phyloP scores from a whole-genome alignment of 1,284 basidiomycete genomes.

The Trichosporon sp. region DNA sequence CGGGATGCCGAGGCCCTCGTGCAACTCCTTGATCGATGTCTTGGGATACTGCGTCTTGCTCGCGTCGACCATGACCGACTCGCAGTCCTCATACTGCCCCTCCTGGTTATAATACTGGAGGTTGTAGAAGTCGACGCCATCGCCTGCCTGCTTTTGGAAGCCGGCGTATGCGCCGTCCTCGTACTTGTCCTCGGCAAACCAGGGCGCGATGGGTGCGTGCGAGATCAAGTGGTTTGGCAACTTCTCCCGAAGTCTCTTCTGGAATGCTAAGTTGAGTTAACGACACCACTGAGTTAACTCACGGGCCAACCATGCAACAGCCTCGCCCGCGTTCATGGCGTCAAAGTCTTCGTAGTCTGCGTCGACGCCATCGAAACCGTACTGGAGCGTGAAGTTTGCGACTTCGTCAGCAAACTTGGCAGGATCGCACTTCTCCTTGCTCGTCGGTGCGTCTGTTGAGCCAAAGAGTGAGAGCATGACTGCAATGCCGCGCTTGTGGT shows the following conservation, averaged over 20 bases:
- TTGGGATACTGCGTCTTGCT: constrained; percentile 24
- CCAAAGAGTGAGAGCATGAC: constrained; percentile 26
- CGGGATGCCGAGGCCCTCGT: constrained; percentile 40
- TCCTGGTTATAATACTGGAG: constrained; percentile 58
- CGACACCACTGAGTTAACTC: background rate
- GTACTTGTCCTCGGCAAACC: constrained; percentile 48
- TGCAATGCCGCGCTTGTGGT: constrained; percentile 54
- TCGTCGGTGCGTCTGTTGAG: constrained; percentile 35
- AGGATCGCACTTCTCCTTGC: constrained; percentile 1
- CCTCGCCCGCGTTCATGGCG: constrained; percentile 48
- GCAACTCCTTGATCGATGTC: constrained; percentile 51
- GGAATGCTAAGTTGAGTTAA: constrained; percentile 36
- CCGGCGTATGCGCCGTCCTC: constrained; percentile 45
- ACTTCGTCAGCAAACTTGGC: constrained; percentile 27
- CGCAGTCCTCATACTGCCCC: constrained; percentile 27
- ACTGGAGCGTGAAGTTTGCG: constrained; percentile 55
- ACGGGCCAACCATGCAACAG: constrained; percentile 50
- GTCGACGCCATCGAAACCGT: constrained; percentile 60
- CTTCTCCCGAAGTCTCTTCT: constrained; percentile 43
- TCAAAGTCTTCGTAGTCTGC: constrained; percentile 58
- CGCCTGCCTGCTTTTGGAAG: constrained; percentile 45
- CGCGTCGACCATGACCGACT: constrained; percentile 41
- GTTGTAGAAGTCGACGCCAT: constrained; percentile 50
- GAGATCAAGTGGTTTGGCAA: constrained; percentile 53
- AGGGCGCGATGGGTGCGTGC: constrained; percentile 50